phyloP scores from a whole-genome alignment of 2,329 filamentous ascomycete genomes.

The Paraconiothyrium brasiliense region DNA sequence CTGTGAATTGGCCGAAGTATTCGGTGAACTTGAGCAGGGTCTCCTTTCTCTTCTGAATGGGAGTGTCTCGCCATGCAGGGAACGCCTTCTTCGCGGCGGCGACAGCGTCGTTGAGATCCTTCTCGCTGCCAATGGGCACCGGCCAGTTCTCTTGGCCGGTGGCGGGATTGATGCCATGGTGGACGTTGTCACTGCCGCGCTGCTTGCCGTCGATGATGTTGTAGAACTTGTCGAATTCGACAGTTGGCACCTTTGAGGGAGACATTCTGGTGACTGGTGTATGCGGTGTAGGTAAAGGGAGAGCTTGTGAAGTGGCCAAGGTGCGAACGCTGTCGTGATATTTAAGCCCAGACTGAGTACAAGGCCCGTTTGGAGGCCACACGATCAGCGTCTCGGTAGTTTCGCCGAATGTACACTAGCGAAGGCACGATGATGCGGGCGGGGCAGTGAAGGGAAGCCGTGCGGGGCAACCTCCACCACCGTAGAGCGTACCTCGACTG shows the following conservation, averaged over 20 bases:
- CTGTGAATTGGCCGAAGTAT: conserved; percentile 35
- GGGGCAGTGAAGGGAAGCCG: not conserved
- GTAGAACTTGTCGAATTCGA: conserved; percentile 57
- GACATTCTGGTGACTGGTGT: conserved; percentile 49
- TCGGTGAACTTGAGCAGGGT: conserved; percentile 39
- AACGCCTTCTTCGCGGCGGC: conserved; percentile 59
- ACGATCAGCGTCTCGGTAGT: not conserved
- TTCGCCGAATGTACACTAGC: not conserved
- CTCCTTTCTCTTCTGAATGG: conserved; percentile 46
- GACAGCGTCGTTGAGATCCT: conserved; percentile 63
- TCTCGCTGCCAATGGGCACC: conserved; percentile 59
- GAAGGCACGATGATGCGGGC: conserved; percentile 1
- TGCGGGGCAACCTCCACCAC: conserved; percentile 5
- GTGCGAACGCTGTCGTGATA: not conserved
- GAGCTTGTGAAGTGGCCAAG: not conserved
- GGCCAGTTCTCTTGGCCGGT: conserved; percentile 60
- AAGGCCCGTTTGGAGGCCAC: not conserved
- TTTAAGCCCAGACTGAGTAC: not conserved
- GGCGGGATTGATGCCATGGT: conserved; percentile 62
- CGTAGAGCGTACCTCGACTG: not conserved
- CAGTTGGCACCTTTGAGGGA: conserved; percentile 53
- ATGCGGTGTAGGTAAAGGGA: not conserved
- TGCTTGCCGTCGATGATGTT: conserved; percentile 64
- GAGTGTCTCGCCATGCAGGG: conserved; percentile 55
- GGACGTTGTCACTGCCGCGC: conserved; percentile 52